These are phyloP conservation scores for Cyclostephanos tholiformis DNA, from an alignment of 108 stramenopile genomes.

Conservation along the genomic window DNA sequence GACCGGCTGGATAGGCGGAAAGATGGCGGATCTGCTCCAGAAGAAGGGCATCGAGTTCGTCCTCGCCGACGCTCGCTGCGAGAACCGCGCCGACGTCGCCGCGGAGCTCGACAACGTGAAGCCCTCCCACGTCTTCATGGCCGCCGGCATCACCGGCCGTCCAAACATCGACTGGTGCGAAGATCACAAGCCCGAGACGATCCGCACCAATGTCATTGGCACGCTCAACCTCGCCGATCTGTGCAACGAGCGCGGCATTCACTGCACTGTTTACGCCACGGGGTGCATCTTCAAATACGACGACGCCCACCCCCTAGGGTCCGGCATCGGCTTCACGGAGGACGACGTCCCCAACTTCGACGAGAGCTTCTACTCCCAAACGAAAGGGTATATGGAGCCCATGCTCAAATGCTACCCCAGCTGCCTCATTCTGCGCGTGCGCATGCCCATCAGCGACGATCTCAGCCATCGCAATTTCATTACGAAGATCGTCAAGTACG, in stretches of 20 bases:
- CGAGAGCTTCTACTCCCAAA: conserved; percentile 98
- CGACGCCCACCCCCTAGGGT: conserved; percentile 88
- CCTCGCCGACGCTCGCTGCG: conserved; percentile 86
- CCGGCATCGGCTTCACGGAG: conserved; percentile 96
- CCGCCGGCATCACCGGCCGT: conserved; percentile 99
- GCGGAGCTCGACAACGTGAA: conserved; percentile 89
- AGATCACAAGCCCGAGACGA: conserved; percentile 93
- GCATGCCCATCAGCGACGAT: conserved; percentile 99
- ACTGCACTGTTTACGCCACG: conserved; percentile 98
- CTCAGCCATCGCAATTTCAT: conserved; percentile 96
- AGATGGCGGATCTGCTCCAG: conserved; percentile 81
- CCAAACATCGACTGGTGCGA: conserved; percentile 99
- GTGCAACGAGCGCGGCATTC: conserved; percentile 83
- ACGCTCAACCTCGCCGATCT: conserved; percentile 95
- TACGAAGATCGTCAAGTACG: conserved; percentile 99
- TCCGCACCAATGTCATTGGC: conserved; percentile 98
- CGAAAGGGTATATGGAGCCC: conserved; percentile 98
- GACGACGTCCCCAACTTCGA: conserved; percentile 96
- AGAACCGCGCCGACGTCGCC: conserved; percentile 90
- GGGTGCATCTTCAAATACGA: conserved; percentile 99
- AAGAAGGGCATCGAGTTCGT: conserved; percentile 82
- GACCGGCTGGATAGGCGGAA: conserved; percentile 98
- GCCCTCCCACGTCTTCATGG: conserved; percentile 97
- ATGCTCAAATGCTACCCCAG: conserved; percentile 89
- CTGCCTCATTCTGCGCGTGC: conserved; percentile 93